phyloP scores from a whole-genome alignment of 208 protist genomes.

The Wallacemonas collosoma region DNA sequence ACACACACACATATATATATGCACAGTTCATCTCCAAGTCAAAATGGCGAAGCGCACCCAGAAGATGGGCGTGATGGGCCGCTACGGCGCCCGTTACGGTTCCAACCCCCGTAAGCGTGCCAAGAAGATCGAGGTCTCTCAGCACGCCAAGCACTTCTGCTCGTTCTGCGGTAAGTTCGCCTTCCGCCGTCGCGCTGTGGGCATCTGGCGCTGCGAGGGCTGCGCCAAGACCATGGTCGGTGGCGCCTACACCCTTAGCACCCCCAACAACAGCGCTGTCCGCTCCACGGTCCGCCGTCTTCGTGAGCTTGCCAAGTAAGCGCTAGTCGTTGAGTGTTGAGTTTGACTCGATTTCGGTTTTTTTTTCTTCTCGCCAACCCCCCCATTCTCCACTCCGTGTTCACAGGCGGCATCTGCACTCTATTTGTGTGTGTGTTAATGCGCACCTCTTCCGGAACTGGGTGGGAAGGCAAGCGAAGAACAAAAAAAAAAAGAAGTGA shows the following conservation, averaged over 20 bases:
- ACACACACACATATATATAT: neutral
- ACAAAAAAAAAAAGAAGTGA: neutral
- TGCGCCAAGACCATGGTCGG: constrained; percentile 98
- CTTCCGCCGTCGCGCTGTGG: constrained; percentile 96
- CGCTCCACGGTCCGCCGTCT: constrained; percentile 98
- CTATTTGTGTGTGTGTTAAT: too few species aligned
- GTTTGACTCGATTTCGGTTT: constrained; percentile 5
- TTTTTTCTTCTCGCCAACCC: neutral
- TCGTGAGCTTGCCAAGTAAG: constrained; percentile 91
- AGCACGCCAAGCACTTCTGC: constrained; percentile 99
- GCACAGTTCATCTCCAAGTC: constrained; percentile 20
- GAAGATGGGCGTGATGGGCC: constrained; percentile 99
- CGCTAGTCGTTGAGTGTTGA: constrained; percentile 1
- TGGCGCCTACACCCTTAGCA: constrained; percentile 97
- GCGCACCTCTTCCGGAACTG: too few species aligned
- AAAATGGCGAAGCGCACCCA: constrained; percentile 97
- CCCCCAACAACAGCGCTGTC: constrained; percentile 96
- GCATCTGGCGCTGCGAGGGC: constrained; percentile 98
- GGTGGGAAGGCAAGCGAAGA: neutral
- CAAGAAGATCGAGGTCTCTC: constrained; percentile 99
- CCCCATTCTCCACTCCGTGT: neutral
- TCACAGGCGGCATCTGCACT: too few species aligned
- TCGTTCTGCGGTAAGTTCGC: constrained; percentile 98
- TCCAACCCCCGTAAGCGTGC: constrained; percentile 98
- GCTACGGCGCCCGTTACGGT: constrained; percentile 99